Conservation (phyloP, 2,329 filamentous ascomycete genomes). For the Aotearoamyces nothofagi region DNA sequence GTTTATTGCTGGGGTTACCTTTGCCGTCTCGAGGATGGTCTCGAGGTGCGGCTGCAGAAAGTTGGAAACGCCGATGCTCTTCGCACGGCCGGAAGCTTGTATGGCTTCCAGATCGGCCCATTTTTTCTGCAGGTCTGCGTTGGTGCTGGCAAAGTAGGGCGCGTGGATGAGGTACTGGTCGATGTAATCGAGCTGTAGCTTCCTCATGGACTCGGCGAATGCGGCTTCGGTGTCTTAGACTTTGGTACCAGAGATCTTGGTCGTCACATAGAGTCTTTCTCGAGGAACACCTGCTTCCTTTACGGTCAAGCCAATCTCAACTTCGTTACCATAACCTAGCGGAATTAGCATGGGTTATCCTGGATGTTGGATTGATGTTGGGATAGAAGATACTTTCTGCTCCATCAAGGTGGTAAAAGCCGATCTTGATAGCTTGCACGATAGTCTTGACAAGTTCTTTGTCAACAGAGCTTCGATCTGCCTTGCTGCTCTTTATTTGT, state of each 20-base stretch:
- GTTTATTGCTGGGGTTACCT: slow-evolving; percentile 52
- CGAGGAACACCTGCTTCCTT: slow-evolving; percentile 49
- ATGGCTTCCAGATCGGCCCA: slow-evolving; percentile 52
- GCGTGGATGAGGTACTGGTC: slow-evolving; percentile 54
- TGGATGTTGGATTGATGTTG: too few relatives aligned
- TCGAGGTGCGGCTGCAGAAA: slow-evolving; percentile 44
- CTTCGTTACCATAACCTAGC: slow-evolving; percentile 46
- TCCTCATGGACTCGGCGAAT: slow-evolving; percentile 43
- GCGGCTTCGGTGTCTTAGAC: slow-evolving; percentile 25
- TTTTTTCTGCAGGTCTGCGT: slow-evolving; percentile 36
- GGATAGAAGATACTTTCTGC: slow-evolving; percentile 58
- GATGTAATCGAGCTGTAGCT: slow-evolving; percentile 54
- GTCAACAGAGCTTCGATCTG: slow-evolving; percentile 30
- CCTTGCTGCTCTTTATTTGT: slow-evolving; percentile 30
- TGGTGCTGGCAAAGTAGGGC: slow-evolving; percentile 33
- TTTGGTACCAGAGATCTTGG: slow-evolving; percentile 32
- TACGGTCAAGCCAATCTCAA: slow-evolving; percentile 58
- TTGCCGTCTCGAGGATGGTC: slow-evolving; percentile 39
- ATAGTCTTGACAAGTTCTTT: slow-evolving; percentile 32
- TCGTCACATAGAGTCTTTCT: slow-evolving; percentile 53
- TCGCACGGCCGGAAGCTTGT: slow-evolving; percentile 47
- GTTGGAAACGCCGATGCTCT: slow-evolving; percentile 67
- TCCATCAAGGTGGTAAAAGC: slow-evolving; percentile 59
- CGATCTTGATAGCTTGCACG: slow-evolving; percentile 50
- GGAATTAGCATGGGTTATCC: too few relatives aligned